A percentile compares a stretch with the other conserved stretches of the same genome.
Evolutionary conservation across 495 filamentous ascomycete species (phyloP).

Genomic region (Darksidea phi): DNA sequence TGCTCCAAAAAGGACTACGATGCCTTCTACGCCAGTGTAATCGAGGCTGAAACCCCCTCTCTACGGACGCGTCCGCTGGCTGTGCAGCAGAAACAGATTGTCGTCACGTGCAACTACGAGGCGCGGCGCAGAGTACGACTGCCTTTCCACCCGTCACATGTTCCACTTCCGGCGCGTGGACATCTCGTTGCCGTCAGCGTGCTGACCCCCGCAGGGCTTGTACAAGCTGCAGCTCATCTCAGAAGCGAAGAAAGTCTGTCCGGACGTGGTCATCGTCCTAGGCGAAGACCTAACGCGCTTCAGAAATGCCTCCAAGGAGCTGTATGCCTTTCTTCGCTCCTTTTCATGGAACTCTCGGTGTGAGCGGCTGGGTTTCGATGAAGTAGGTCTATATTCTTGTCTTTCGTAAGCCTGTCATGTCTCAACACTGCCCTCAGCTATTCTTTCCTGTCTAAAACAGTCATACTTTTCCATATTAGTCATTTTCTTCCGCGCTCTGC

Average conservation of each 20-base stretch:
- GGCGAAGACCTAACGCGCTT: conserved; percentile 87
- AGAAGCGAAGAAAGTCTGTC: conserved; percentile 77
- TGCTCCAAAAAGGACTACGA: conserved; percentile 26
- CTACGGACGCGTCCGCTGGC: conserved; percentile 71
- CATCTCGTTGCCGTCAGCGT: not conserved
- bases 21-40: conserved; percentile 82
- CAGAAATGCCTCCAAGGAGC: conserved; percentile 76
- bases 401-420: conserved; percentile 12
- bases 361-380: conserved; percentile 84
- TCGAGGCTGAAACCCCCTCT: conserved; percentile 74
- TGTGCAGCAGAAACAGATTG: conserved; percentile 82
- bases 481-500: no score
- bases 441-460: conserved; percentile 40
- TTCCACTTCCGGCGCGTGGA: not conserved
- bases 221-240: conserved; percentile 79
- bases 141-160: not conserved
- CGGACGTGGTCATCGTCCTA: conserved; percentile 78
- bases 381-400: conserved; percentile 48
- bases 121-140: conserved; percentile 57
- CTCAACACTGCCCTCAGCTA: conserved; percentile 16
- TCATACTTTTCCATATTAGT: conserved; percentile 33
- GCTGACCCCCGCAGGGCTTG: conserved; percentile 56
- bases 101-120: conserved; percentile 94
- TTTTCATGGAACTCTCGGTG: conserved; percentile 73
- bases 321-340: conserved; percentile 66